Evolutionary conservation across 1,284 basidiomycete genomes (phyloP).

Genomic region (Ustilago tritici): DNA sequence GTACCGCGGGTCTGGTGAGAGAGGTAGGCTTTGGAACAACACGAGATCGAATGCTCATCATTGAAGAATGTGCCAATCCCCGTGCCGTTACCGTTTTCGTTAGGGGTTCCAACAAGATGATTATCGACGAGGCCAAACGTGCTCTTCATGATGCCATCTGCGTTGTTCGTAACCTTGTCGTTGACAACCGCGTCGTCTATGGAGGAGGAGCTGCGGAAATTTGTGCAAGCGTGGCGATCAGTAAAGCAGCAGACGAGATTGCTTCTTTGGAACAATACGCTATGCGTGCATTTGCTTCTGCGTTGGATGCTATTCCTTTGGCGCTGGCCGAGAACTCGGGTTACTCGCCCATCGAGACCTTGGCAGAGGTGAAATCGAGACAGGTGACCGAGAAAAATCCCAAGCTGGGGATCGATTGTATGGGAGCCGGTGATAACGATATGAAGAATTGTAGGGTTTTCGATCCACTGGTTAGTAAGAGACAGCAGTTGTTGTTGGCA

Average conservation of each 20-base stretch:
- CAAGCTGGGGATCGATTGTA: constrained; percentile 91
- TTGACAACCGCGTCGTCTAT: constrained; percentile 96
- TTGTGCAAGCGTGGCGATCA: constrained; percentile 90
- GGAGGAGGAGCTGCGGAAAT: constrained; percentile 98
- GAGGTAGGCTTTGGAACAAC: constrained; percentile 97
- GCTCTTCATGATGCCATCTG: constrained; percentile 97
- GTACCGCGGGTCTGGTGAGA: constrained; percentile 89
- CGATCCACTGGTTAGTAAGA: constrained; percentile 95
- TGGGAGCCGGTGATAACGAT: constrained; percentile 79
- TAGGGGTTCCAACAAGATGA: constrained; percentile 97
- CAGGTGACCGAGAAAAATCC: constrained; percentile 90
- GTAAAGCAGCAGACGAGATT: constrained; percentile 93
- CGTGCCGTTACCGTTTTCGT: constrained; percentile 98
- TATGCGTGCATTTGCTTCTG: constrained; percentile 96
- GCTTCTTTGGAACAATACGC: constrained; percentile 98
- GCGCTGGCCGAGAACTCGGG: constrained; percentile 98
- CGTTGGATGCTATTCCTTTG: constrained; percentile 90
- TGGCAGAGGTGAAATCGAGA: constrained; percentile 91
- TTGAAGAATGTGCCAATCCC: constrained; percentile 97
- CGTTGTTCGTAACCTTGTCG: constrained; percentile 92
- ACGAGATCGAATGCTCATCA: constrained; percentile 97
- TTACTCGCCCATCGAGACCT: constrained; percentile 92
- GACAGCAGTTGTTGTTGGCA: constrained; percentile 96
- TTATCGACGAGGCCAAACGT: constrained; percentile 95
- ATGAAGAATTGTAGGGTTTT: constrained; percentile 98